A percentile compares a stretch with the other conserved stretches of the same genome.
These are phyloP conservation scores for Mycosphaerella sp. DNA, from an alignment of 2,329 filamentous ascomycete species.

Conservation along the genomic window DNA sequence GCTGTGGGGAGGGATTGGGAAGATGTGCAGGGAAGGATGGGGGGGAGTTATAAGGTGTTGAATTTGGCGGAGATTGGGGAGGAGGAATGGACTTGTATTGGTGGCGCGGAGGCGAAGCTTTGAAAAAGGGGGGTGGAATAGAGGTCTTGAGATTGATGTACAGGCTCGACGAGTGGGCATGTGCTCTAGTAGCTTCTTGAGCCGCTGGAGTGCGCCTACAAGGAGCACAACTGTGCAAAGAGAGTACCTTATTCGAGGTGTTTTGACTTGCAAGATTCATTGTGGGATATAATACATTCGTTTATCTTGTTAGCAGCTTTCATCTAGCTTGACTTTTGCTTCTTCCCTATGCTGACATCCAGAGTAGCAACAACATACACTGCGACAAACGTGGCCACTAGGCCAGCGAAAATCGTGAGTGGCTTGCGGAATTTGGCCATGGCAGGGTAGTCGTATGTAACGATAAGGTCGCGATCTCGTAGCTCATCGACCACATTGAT, in stretches of 20 bases:
- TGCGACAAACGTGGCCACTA: conserved; percentile 66
- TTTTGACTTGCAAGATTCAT: too few species aligned
- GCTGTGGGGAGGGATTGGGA: background rate
- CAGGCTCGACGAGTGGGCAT: too few species aligned
- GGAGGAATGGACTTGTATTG: background rate
- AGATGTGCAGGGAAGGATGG: background rate
- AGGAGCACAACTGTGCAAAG: too few species aligned
- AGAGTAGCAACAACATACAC: conserved; percentile 71
- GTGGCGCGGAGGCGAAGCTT: too few species aligned
- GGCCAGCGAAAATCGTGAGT: conserved; percentile 66
- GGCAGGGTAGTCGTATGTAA: conserved; percentile 80
- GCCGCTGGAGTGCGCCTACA: too few species aligned
- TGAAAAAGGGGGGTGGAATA: too few species aligned
- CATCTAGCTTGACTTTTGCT: conserved; percentile 20
- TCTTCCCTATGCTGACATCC: conserved; percentile 66
- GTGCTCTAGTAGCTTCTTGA: too few species aligned
- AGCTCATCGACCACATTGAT: conserved; percentile 87
- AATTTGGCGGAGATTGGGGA: background rate
- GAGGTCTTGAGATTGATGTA: too few species aligned
- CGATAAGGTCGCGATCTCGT: conserved; percentile 72
- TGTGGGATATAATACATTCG: conserved; percentile 5
- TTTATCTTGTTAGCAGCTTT: conserved; percentile 9
- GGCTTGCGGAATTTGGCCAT: conserved; percentile 76
- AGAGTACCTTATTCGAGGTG: too few species aligned
- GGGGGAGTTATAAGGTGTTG: background rate